Conservation (phyloP, 2,329 filamentous ascomycete species). For the Ophioceras dolichostomum region DNA sequence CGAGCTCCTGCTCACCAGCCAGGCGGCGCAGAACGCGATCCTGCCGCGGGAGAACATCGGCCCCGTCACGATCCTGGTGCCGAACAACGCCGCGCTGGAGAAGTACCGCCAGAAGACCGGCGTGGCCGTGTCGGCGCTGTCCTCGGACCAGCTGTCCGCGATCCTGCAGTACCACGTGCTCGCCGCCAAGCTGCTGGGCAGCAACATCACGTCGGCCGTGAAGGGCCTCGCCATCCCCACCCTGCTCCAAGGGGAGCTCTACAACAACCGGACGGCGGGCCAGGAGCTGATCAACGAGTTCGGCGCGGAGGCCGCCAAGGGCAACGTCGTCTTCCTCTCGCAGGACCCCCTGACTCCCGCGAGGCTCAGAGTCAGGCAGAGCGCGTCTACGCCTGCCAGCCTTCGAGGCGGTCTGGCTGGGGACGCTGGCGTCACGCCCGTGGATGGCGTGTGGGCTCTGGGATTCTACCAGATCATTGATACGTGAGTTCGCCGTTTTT, state of each 20-base stretch:
- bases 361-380: constrained; percentile 8
- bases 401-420: constrained; percentile 8
- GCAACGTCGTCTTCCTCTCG: constrained; percentile 10
- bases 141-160: background rate
- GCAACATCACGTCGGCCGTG: constrained; percentile 6
- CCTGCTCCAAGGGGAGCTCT: constrained; percentile 7
- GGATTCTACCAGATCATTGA: constrained; percentile 11
- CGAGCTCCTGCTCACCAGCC: background rate
- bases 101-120: constrained; percentile 1
- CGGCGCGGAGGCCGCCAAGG: constrained; percentile 6
- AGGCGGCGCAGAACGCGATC: background rate
- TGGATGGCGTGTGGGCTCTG: constrained; percentile 9
- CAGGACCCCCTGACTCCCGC: constrained; percentile 3
- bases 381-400: background rate
- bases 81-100: constrained; percentile 6
- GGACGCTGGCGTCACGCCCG: constrained; percentile 2
- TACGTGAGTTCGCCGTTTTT: constrained; percentile 6
- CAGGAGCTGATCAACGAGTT: constrained; percentile 5
- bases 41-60: background rate
- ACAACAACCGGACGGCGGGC: constrained; percentile 10
- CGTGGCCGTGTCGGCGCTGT: background rate
- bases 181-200: constrained; percentile 6
- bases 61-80: constrained; percentile 5
- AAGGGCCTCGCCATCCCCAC: constrained; percentile 10
- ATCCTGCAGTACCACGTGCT: constrained; percentile 9